Base-by-base conservation (phyloP, 192 early-diverging fungal genomes). In the Gryganskiella cystojenkinii region DNA sequence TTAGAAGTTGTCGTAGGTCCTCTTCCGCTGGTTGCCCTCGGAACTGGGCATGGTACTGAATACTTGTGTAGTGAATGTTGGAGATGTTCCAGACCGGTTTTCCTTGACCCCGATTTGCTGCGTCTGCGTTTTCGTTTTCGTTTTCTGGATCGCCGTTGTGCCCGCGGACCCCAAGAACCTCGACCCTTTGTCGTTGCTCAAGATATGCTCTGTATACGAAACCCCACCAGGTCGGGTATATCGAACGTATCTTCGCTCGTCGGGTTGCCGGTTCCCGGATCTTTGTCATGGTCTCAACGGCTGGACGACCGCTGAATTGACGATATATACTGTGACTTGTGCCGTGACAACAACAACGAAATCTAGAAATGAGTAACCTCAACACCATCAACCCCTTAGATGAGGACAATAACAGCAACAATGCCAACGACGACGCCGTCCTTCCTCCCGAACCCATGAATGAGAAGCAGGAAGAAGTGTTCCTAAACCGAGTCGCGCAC, bases 121-220 rank as follows among this genome's bases (percentile, higher is more conserved):
- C 24, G 17, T 61, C 60, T 31, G 60, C 60, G 6, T 43, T 45
- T 34, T 61, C n/a, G n/a, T n/a, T n/a, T n/a, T n/a, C 60, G 46
- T 61, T 61, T 10, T 45, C 60, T 34, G 3, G 27, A 19, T 47
- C 27, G 1, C 60, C 44, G 4, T 17, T 13, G 31, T 61, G 60
- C 1, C 60, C 60, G 30, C 19, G 28, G 4, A 61, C 27, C 60
- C 46, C 46, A 25, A 33, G 14, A 1, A 61, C 60, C 3, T 22
- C 28, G 14, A 50, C 30, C 2, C n/a, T 28, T 3, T 13, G 3
- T 33, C 60, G 45, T 50, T 50, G 60, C n/a, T 49, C 25, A 3
- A 13, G 11, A 34, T 61, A 61, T 2, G 60, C 60, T 4, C 44
- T 27, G 45, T 49, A 14, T 3, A 61, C 45, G 4, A 30, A 2